Evolutionary conservation across 2,329 filamentous ascomycete species (phyloP), one percentile per base, ranked within the genome.

Genomic region (Cladosporium sp.): DNA sequence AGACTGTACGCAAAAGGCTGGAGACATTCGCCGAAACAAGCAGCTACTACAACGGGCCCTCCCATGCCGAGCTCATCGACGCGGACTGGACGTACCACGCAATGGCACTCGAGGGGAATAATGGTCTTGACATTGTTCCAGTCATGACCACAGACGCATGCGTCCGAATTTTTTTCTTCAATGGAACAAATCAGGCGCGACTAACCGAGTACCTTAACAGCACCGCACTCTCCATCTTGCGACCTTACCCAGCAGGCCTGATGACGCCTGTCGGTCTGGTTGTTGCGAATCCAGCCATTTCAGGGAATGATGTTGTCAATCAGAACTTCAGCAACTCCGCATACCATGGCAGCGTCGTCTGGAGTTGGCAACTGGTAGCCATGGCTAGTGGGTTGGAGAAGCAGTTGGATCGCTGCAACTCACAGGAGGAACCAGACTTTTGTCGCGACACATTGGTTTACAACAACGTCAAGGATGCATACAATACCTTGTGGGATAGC

Each of bases 151-250:
- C 27, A 12, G 27, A 30, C 12, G 27, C 27, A 30, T 7, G 75
- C 45, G 84, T 83, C 68, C 77, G 79, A 1, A 75, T 78, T 52
- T 83, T 82, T 61, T 67, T 84, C 1, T 70, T 84, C 36, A 82
- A 83, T 57, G 74, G 76, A 0, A 81, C 79, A 1, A 72, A 82
- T 40, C 69, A 82, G 40, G 55, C 64, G 0, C 79, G 84, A 53
- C 70, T 83, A 0, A 79, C 75, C 0, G 54, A 66, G 0, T 82
- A 80, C 57, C 60, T 84, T 5, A 76, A 76, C 32, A 71, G 79
- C 17, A 76, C 76, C 0, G 78, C 80, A 0, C 75, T 78, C 36
- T 73, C 79, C 24, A 77, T 84, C 47, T 66, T 79, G 0, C 71
- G 71, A 1, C 75, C 77, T 0, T 85, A 82, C 56, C 80, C 80